phyloP scores from a whole-genome alignment of 2,329 filamentous ascomycete species.

The Penicillium sclerotiorum region DNA sequence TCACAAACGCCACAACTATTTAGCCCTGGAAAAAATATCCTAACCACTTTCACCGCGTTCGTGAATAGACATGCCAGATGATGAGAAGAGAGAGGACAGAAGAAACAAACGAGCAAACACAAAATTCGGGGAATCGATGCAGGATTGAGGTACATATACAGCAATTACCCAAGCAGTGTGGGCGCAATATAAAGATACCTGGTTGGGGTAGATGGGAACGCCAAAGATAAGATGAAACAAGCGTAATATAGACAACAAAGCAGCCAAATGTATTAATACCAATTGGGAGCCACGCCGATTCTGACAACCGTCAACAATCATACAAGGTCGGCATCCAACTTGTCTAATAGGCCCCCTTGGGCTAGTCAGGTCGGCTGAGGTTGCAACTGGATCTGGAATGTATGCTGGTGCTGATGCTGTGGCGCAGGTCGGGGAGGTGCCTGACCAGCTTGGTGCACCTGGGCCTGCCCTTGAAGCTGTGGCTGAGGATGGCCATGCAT shows the following conservation, averaged over 20 bases:
- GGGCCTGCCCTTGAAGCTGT: slow-evolving; percentile 12
- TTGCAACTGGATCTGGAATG: slow-evolving; percentile 28
- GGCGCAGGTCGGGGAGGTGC: slow-evolving; percentile 26
- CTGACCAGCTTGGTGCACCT: slow-evolving; percentile 14
- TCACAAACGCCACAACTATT: slow-evolving; percentile 10
- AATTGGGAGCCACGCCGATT: no score
- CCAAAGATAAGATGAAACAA: neutral
- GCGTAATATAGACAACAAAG: neutral
- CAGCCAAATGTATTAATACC: no score
- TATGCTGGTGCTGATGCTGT: slow-evolving; percentile 30
- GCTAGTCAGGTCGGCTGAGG: slow-evolving; percentile 23
- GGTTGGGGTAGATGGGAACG: neutral
- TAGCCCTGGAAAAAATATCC: neutral
- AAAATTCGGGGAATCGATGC: slow-evolving; percentile 15
- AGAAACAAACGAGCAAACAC: no score
- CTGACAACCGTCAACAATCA: no score
- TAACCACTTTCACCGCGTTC: neutral
- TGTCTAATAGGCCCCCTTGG: no score
- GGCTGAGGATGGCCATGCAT: slow-evolving; percentile 14
- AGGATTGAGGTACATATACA: no score
- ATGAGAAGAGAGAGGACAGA: neutral
- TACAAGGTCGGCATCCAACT: no score
- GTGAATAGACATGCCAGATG: slow-evolving; percentile 2
- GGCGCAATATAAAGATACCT: no score
- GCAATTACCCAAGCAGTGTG: no score